Base-by-base conservation (phyloP, 352 stramenopile species). In the Phytophthora boehmeriae region DNA sequence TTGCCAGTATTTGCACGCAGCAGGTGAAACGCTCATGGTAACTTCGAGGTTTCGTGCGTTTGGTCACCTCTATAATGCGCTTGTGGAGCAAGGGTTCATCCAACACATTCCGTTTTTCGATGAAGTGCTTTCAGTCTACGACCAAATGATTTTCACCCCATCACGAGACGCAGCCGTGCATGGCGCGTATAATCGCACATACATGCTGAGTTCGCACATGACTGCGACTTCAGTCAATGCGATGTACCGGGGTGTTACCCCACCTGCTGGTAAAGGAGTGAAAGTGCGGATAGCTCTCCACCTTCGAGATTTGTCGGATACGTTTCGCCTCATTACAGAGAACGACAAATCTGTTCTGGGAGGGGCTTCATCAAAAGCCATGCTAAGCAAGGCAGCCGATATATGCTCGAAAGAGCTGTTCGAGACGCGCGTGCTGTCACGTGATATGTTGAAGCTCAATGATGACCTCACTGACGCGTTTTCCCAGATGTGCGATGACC, bases 401-500 rank as follows among this genome's bases (percentile, higher is more conserved):
- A 27, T 73, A 23, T 72, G 43, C n/a, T 43, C 32, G 0, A 39
- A 50, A 4, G 65, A 81, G 25, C 19, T 75, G 3, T 60, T 66
- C 10, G 42, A 65, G 3, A 63, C 47, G 8, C 68, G 72, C 30
- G 46, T 78, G 10, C 25, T 81, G 6, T 78, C 72, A 11, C 54
- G 65, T 1, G 66, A 76, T 30, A 46, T 76, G 61, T 36, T 78
- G 6, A 66, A 54, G 11, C 41, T 78, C 19, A 61, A 62, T 13
- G 62, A 76, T 25, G 72, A 77, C 23, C 11, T 76, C 3, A 59
- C 54, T 1, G 66, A 68, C 10, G 23, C 65, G 8, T 76, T 76
- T n/a, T 54, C 66, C 10, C 9, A 50, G 8, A 60, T 79, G 1
- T 76, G 66, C 23, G 57, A 72, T 14, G 51, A 2, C 10, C 49